Conservation (phyloP, 495 filamentous ascomycete species). For the Podospora pseudopauciseta region DNA sequence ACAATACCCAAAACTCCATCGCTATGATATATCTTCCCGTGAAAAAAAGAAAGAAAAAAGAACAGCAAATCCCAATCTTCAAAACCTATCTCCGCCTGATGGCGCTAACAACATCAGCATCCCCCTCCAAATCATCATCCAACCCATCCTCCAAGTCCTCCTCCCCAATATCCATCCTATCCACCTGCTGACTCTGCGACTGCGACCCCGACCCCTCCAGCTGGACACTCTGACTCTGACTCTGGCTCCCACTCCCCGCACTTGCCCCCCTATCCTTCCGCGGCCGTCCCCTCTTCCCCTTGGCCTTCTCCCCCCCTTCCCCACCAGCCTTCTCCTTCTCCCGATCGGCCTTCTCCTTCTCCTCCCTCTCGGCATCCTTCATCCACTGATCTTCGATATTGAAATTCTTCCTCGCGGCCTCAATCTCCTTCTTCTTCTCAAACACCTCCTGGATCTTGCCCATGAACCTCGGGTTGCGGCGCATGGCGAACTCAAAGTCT, state of each 20-base stretch:
- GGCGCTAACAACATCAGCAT: constrained; percentile 26
- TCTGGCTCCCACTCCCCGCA: constrained; percentile 1
- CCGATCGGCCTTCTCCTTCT: constrained; percentile 34
- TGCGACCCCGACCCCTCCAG: neutral
- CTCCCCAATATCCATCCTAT: constrained; percentile 17
- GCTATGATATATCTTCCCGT: neutral
- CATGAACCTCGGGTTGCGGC: constrained; percentile 77
- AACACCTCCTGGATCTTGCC: constrained; percentile 87
- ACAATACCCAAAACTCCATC: neutral
- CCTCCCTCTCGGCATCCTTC: constrained; percentile 41
- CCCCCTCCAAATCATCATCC: constrained; percentile 35
- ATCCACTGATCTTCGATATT: constrained; percentile 42
- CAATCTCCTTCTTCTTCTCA: constrained; percentile 73
- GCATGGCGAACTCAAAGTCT: constrained; percentile 90
- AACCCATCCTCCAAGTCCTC: constrained; percentile 35
- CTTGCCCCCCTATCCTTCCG: constrained; percentile 10
- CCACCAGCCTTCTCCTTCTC: constrained; percentile 11
- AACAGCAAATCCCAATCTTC: neutral
- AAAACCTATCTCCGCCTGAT: constrained; percentile 20
- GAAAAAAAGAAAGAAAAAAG: neutral
- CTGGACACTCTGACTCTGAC: constrained; percentile 1
- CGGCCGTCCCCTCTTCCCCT: neutral
- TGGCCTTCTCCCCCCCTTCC: neutral
- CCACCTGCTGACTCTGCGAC: neutral
- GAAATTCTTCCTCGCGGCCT: constrained; percentile 69